phyloP scores from a whole-genome alignment of 2,329 filamentous ascomycete genomes.

The Domatiomyces catenatus region DNA sequence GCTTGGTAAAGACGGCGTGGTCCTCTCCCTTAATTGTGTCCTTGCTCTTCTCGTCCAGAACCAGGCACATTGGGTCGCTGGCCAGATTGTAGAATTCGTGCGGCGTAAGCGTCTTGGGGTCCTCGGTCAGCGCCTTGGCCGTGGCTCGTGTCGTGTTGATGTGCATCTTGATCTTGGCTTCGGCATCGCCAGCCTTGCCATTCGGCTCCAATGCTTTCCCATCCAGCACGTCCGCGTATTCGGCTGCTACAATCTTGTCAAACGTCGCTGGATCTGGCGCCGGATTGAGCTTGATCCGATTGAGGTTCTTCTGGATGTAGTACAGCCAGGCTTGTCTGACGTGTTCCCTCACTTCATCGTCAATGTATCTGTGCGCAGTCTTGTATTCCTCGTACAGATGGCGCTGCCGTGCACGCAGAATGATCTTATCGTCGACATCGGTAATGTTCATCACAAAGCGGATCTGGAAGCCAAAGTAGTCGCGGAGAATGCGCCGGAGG shows the following conservation, averaged over 20 bases:
- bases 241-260: constrained; percentile 32
- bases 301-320: constrained; percentile 54
- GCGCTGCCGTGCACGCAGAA: constrained; percentile 55
- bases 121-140: constrained; percentile 33
- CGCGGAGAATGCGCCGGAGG: constrained; percentile 62
- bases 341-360: constrained; percentile 33
- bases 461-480: constrained; percentile 72
- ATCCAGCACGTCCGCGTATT: constrained; percentile 39
- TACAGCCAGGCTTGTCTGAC: constrained; percentile 37
- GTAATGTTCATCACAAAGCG: constrained; percentile 90
- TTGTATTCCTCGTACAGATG: constrained; percentile 60
- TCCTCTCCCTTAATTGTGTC: constrained; percentile 43
- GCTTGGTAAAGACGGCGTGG: constrained; percentile 66
- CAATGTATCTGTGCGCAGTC: constrained; percentile 28
- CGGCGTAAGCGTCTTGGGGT: constrained; percentile 15
- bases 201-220: constrained; percentile 41
- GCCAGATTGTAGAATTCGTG: constrained; percentile 42
- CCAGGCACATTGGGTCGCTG: constrained; percentile 61
- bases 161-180: constrained; percentile 85
- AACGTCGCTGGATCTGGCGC: constrained; percentile 32
- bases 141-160: constrained; percentile 47
- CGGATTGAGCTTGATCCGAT: constrained; percentile 30
- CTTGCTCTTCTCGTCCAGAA: constrained; percentile 53
- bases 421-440: constrained; percentile 65
- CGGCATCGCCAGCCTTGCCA: constrained; percentile 51